Evolutionary conservation across 2,329 filamentous ascomycete species (phyloP), one percentile per base, ranked within the genome.

Genomic region (Ophiostoma himal-ulmi): DNA sequence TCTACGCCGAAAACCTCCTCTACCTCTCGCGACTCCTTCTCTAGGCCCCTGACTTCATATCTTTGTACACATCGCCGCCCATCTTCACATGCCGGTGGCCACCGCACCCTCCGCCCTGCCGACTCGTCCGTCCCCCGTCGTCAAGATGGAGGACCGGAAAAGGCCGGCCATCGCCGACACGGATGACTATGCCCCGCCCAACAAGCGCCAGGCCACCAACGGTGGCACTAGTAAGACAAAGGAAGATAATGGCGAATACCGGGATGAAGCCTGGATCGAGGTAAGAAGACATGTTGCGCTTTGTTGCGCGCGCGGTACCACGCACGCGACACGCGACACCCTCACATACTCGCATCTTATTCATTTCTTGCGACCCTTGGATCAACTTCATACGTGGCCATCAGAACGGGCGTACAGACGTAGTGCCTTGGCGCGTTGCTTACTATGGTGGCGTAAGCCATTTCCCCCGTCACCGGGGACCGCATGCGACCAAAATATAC

Each of bases 131-230:
- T 90, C 92, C 83, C 89, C 89, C 86, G 86, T 92, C 83, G 85
- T 89, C 84, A 97, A 95, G 88, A 99, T 98, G 94, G 95, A 99
- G 87, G 95, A 98, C 85, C 93, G 95, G 88, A 99, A 99, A 88
- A 89, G 95, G 88, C 91, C 93, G 78, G 92, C 93, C 78, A 86
- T 91, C 76, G 86, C 88, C 81, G 91, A 90, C 78, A 83, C 88
- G 77, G 92, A 95, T 80, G 93, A 97, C 76, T 84, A 92, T 78
- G 91, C 91, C 75, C 94, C 94, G 75, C 94, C 94, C 30, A 91
- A 89, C 78, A 99, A 98, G 85, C 91, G 93, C 81, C 91, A 96
- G 80, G 92, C 93, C 70, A 86, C 94, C 75, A 97, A 97, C 84
- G 93, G 93, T 77, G 82, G 84, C 74, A 82, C 84, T 74, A 84